A percentile compares a stretch with the other conserved stretches of the same genome.
Evolutionary conservation across 352 stramenopile species (phyloP).

Genomic region (Elongisporangium senticosum): DNA sequence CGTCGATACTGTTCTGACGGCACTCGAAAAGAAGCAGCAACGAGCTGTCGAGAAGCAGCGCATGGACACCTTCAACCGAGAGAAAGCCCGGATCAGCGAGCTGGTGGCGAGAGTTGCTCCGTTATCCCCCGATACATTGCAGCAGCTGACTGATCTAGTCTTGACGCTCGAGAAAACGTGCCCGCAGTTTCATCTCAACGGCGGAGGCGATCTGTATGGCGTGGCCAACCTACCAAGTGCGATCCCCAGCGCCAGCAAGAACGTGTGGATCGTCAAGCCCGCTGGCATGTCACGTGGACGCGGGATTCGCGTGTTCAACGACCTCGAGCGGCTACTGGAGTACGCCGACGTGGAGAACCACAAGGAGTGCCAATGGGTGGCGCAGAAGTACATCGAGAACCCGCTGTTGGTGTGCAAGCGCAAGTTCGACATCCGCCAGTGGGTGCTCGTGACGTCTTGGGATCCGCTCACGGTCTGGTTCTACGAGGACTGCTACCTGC

Average conservation of each 20-base stretch:
- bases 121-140: slow-evolving; percentile 14
- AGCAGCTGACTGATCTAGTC: slow-evolving; percentile 26
- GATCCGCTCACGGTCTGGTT: slow-evolving; percentile 93
- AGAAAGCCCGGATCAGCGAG: slow-evolving; percentile 49
- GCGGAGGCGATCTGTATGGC: slow-evolving; percentile 27
- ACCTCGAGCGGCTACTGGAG: slow-evolving; percentile 71
- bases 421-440: slow-evolving; percentile 93
- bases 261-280: slow-evolving; percentile 94
- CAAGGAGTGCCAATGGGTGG: slow-evolving; percentile 80
- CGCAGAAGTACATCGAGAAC: slow-evolving; percentile 90
- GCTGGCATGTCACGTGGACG: slow-evolving; percentile 78
- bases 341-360: slow-evolving; percentile 86
- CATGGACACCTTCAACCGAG: slow-evolving; percentile 37
- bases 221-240: slow-evolving; percentile 5
- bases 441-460: slow-evolving; percentile 91
- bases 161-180: slow-evolving; percentile 32
- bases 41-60: slow-evolving; percentile 28
- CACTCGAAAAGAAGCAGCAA: slow-evolving; percentile 48
- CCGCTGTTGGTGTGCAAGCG: slow-evolving; percentile 78
- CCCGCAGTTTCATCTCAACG: slow-evolving; percentile 75
- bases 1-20: slow-evolving; percentile 39
- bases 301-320: slow-evolving; percentile 87
- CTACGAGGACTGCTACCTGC: slow-evolving; percentile 89
- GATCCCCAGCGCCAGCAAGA: slow-evolving; percentile 32
- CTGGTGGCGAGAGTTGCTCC: slow-evolving; percentile 36